These are phyloP conservation scores for Aureobasidium sp. DNA, from an alignment of 2,329 filamentous ascomycete genomes.

Conservation along the genomic window DNA sequence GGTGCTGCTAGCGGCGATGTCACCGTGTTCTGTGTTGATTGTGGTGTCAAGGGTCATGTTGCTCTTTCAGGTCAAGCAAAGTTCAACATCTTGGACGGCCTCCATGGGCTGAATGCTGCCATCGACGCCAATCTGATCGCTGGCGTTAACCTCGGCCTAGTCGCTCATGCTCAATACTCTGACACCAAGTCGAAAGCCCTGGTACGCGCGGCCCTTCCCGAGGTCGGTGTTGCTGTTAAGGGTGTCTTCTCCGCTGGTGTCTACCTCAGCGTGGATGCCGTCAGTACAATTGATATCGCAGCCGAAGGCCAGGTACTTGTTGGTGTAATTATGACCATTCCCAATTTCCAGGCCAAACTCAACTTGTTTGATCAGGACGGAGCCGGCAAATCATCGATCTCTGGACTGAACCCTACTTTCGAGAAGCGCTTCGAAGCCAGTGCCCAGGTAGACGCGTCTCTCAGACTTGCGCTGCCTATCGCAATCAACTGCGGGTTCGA, in stretches of 20 bases:
- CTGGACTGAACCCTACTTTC: background rate
- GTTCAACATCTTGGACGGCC: background rate
- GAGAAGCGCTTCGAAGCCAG: constrained; percentile 4
- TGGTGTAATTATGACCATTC: constrained; percentile 7
- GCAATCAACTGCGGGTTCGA: constrained; percentile 1
- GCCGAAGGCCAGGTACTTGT: background rate
- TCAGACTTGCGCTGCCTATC: background rate
- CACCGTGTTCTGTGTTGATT: constrained; percentile 2
- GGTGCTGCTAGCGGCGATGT: background rate
- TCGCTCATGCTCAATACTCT: background rate
- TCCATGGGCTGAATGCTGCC: background rate
- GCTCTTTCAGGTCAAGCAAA: background rate
- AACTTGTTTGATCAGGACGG: background rate
- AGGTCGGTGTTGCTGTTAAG: background rate
- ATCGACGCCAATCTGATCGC: background rate
- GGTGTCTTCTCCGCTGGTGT: background rate
- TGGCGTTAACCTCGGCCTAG: constrained; percentile 1
- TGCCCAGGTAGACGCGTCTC: background rate
- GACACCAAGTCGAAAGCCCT: background rate
- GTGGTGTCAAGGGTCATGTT: constrained; percentile 1
- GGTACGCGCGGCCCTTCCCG: background rate
- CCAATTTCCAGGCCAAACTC: background rate
- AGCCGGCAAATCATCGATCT: background rate
- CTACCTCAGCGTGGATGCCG: background rate
- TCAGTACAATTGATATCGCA: background rate